phyloP scores from a whole-genome alignment of 1,139 yeast genomes.

The Zygoascus hellenicus region DNA sequence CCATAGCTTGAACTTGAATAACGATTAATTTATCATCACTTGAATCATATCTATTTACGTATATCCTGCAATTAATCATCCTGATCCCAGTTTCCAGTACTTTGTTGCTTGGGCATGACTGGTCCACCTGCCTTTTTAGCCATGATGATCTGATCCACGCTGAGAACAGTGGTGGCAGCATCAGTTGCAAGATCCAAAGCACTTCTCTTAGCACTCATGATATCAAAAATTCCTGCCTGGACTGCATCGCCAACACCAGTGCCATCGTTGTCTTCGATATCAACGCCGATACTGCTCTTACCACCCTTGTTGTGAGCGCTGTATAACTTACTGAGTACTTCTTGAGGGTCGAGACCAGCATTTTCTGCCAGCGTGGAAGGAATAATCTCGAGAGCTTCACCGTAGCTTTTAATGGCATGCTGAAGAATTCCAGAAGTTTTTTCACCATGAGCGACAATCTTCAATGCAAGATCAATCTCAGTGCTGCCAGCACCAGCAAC shows the following conservation, averaged over 20 bases:
- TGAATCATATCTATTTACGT: too few relatives aligned
- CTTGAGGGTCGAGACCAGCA: constrained; percentile 87
- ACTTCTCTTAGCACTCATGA: constrained; percentile 71
- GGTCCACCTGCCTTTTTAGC: constrained; percentile 98
- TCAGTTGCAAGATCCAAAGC: constrained; percentile 94
- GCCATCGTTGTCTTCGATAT: constrained; percentile 59
- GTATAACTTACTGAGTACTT: constrained; percentile 77
- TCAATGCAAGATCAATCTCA: constrained; percentile 83
- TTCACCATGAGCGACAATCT: constrained; percentile 81
- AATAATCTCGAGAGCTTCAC: constrained; percentile 88
- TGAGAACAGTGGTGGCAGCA: constrained; percentile 84
- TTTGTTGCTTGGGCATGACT: constrained; percentile 76
- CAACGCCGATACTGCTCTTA: constrained; percentile 35
- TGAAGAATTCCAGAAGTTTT: constrained; percentile 89
- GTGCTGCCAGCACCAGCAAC: constrained; percentile 97
- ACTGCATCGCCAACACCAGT: constrained; percentile 71
- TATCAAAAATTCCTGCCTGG: constrained; percentile 67
- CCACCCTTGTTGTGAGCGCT: constrained; percentile 62
- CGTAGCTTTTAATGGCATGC: constrained; percentile 89
- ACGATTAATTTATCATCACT: too few relatives aligned
- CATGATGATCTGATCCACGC: constrained; percentile 89
- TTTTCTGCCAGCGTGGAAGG: constrained; percentile 94
- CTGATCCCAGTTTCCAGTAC: constrained; percentile 97
- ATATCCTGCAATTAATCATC: constrained; percentile 50
- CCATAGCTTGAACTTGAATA: too few relatives aligned